Percentiles rank a stretch among this genome's conserved stretches.
Conservation (phyloP, 176 grass and related monocot species). For the Poa annua region DNA sequence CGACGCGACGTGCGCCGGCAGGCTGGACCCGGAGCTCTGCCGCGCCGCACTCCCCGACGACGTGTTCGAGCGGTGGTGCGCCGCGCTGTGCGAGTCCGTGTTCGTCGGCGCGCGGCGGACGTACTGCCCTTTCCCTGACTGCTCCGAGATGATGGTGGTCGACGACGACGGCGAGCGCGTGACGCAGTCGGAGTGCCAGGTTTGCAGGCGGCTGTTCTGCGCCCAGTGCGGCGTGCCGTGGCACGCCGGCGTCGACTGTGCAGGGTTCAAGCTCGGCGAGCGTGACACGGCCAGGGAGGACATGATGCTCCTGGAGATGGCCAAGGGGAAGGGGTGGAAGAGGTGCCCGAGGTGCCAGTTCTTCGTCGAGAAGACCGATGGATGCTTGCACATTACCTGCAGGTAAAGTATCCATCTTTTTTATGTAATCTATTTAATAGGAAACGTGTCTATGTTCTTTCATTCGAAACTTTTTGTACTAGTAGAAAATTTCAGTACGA, state of each 20-base stretch:
- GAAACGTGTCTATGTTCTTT: too few relatives aligned
- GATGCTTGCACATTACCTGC: too few relatives aligned
- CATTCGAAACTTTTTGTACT: too few relatives aligned
- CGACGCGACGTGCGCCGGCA: slow-evolving; percentile 42
- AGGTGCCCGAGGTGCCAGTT: too few relatives aligned
- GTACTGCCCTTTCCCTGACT: slow-evolving; percentile 27
- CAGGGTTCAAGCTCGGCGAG: slow-evolving; percentile 17
- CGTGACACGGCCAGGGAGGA: too few relatives aligned
- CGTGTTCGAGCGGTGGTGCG: slow-evolving; percentile 55
- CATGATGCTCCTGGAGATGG: too few relatives aligned
- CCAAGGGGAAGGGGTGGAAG: too few relatives aligned
- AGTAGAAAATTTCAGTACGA: too few relatives aligned
- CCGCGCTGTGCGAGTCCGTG: slow-evolving; percentile 51
- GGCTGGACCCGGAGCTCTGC: slow-evolving; percentile 46
- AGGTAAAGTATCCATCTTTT: too few relatives aligned
- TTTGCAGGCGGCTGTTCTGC: slow-evolving; percentile 56
- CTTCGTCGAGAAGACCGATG: too few relatives aligned
- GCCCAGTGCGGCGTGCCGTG: too few relatives aligned
- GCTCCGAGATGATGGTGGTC: slow-evolving; percentile 50
- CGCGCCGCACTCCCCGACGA: slow-evolving; percentile 10
- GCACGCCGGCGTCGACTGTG: slow-evolving; percentile 41
- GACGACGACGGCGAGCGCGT: slow-evolving; percentile 29
- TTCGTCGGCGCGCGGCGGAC: slow-evolving; percentile 22
- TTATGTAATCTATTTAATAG: too few relatives aligned
- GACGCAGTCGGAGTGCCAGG: slow-evolving; percentile 54